Evolutionary conservation across 805 yeast species (phyloP).

Genomic region (Saccharomycopsis vini): DNA sequence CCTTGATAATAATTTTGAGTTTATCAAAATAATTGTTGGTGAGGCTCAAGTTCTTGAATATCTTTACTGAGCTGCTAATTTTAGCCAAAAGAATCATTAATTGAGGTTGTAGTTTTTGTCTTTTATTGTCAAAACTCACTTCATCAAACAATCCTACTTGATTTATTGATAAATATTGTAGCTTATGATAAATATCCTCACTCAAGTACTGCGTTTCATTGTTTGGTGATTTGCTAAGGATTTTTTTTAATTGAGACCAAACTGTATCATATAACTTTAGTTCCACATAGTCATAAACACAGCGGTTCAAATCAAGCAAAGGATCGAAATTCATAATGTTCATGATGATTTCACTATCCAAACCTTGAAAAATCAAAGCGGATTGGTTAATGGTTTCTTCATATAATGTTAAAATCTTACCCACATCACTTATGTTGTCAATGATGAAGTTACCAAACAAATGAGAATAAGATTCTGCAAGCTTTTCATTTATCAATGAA

Average conservation of each 20-base stretch:
- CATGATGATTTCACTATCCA: slow-evolving; percentile 23
- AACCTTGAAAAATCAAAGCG: slow-evolving; percentile 24
- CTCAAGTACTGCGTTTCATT: slow-evolving; percentile 7
- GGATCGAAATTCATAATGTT: slow-evolving; percentile 27
- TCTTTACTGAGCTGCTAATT: slow-evolving; percentile 41
- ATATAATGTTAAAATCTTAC: slow-evolving; percentile 22
- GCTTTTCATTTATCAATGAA: slow-evolving; percentile 30
- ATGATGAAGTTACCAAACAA: slow-evolving; percentile 33
- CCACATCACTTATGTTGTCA: slow-evolving; percentile 25
- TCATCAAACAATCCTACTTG: slow-evolving; percentile 36
- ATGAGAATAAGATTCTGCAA: slow-evolving; percentile 32
- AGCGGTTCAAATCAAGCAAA: slow-evolving; percentile 37
- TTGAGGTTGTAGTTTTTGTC: slow-evolving; percentile 24
- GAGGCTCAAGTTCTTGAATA: slow-evolving; percentile 39
- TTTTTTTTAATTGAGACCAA: slow-evolving; percentile 41
- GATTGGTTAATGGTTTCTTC: slow-evolving; percentile 23
- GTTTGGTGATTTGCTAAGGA: slow-evolving; percentile 23
- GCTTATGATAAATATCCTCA: slow-evolving; percentile 22
- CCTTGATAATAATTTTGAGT: slow-evolving; percentile 38
- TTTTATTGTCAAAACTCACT: slow-evolving; percentile 23
- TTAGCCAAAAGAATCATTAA: slow-evolving; percentile 30
- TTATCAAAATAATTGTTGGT: slow-evolving; percentile 42
- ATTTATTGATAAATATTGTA: slow-evolving; percentile 30
- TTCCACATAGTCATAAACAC: slow-evolving; percentile 67
- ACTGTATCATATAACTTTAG: slow-evolving; percentile 53